Base-by-base conservation (phyloP, 2,329 filamentous ascomycete genomes). In the Paecilomyces sp. region DNA sequence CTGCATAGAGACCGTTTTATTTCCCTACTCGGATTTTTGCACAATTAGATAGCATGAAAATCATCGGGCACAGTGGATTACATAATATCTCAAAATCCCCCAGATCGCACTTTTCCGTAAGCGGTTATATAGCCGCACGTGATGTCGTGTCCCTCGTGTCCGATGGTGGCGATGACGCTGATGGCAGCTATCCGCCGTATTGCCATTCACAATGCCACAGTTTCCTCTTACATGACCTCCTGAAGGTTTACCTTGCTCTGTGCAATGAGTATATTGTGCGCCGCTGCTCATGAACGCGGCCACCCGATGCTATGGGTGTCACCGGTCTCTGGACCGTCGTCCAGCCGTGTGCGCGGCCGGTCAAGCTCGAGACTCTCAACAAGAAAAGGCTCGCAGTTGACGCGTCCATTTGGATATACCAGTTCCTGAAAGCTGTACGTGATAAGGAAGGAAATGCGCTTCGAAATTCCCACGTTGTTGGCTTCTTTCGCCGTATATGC, bases 341-440 rank as follows among this genome's bases (percentile, higher is more conserved):
- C 65, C 91, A 96, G 77, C 94, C 94, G 54, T 97, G 92, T 72
- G 94, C 94, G 55, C 89, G 94, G 41, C 95, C 94, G 22, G 96
- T 95, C 63, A 97, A 96, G 75, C 88, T 99, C 68, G 92, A 95
- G 68, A 96, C 93, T 13, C 86, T 99, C 62, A 97, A 97, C 75
- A 91, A 90, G 67, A 97, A 96, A 78, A 91, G 94, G 15, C 88
- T 99, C 56, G 95, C 94, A 54, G 91, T 99, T 66, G 94, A 99
- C 77, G 94, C 95, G 60, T 97, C 92, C 12, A 99, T 99, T 73
- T 99, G 94, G 94, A 97, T 99, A 68, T 99, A 99, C 81, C 94
- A 99, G 72, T 99, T 99, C 71, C 86, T 99, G 68, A 99, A 99
- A 79, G 94, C 95, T 9, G 94, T 99, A 11, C 92, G 94, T 68